Base-by-base conservation (phyloP, 2,329 filamentous ascomycete genomes). In the Onygenales sp. region DNA sequence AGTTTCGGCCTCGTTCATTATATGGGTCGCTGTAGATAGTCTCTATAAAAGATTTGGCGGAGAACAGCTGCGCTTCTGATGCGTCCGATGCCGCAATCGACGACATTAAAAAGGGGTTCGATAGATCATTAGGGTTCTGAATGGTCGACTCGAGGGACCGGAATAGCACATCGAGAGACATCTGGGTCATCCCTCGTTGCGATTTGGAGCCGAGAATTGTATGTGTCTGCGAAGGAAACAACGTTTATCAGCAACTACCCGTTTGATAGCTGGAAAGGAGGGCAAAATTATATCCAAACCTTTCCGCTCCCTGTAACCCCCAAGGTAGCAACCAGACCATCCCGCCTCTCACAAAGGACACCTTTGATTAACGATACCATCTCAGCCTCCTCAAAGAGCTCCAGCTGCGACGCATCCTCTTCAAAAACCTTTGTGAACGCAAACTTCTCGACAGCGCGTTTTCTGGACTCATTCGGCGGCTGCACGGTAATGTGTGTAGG, bases 231-330 rank as follows among this genome's bases (percentile, higher is more conserved):
- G 10, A 41, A 45, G n/a, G 11, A 9, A 7, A 35, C 17, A 27
- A 35, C 17, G 10, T 39, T 21, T 9, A 10, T 43, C 36, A 43
- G 7, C 41, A 43, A 14, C 11, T 21, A 9, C 27, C n/a, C 39
- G 27, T 21, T 17, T 50, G 17, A 39, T 32, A 8, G 8, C 13
- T 9, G 31, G 7, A 8, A 32, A n/a, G 39, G 0, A 14, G 14
- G 17, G n/a, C 14, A 31, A 43, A 45, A 51, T 44, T 6, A 14
- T 41, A 51, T 53, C 62, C 21, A 47, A 54, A 95, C 92, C 84
- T 98, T 98, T 69, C 93, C 93, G 49, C 91, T 96, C 10, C 93
- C 93, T 7, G 92, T 96, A 43, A 96, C 90, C 13, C 93, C 93
- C 54, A 98, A 71, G 6, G 93, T 97, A 33, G 93, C 93, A 52